Base-by-base conservation (phyloP, 352 stramenopile species). In the Phytophthora sojae region DNA sequence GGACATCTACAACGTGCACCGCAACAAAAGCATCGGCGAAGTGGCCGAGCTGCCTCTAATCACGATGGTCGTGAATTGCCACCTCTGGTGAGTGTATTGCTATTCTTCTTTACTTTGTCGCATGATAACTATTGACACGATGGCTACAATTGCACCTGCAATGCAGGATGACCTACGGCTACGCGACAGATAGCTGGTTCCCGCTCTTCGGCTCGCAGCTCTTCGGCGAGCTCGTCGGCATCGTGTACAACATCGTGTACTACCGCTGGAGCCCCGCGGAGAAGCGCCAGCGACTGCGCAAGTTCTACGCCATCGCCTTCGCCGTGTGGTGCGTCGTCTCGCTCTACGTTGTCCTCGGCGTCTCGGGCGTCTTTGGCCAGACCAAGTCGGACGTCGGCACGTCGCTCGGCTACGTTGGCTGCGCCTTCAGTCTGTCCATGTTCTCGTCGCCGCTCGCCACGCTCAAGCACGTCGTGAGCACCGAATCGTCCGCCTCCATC, bases 311-410 rank as follows among this genome's bases (percentile, higher is more conserved):
- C 3, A 64, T 58, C 30, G 67, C 62, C 49, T 65, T 72, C 29
- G 39, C 62, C 0, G 50, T 79, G 0, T 70, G 64, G 49, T 57
- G 70, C 7, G 54, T 66, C 15, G 62, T 71, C 42, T 75, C 79
- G 9, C 59, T 73, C 25, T 89, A 86, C 56, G 68, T 77, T 11
- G 67, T 79, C 9, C 56, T 89, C 7, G 79, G 76, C 6, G 37
- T 78, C 8, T 56, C 51, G 6, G 78, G 73, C 0, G 64, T 82
- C 7, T 82, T 77, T 19, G 57, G 73, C 49, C 75, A 82, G 45
- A 69, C 57, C 17, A 72, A 73, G 64, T 44, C 55, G 1, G 57
- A 68, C 23, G 35, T 76, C 5, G 64, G 58, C 3, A 69, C 63
- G n/a, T 68, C 57, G n/a, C 55, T 76, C 6, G 73, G 73, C 49